These are phyloP conservation scores for Pittosporum tobira DNA, from an alignment of 129 eudicot species.

Conservation along the genomic window DNA sequence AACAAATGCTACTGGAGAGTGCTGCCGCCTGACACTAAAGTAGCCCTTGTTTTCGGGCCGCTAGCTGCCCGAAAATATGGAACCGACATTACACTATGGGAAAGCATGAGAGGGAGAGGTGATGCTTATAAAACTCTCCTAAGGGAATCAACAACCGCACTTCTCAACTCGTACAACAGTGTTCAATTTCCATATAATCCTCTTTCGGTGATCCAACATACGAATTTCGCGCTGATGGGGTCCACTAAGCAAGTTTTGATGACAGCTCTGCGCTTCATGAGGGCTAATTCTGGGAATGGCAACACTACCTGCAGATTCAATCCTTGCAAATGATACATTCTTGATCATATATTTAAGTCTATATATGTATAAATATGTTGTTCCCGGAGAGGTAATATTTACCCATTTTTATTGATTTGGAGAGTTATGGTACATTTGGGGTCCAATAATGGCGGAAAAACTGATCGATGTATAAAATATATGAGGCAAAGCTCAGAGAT, in stretches of 20 bases:
- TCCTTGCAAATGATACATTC: slow-evolving; percentile 42
- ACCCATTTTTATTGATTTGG: not conserved
- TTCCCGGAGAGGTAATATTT: not conserved
- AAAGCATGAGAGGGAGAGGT: slow-evolving; percentile 55
- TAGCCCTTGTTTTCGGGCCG: slow-evolving; percentile 58
- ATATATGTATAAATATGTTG: not conserved
- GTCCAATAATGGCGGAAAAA: not conserved
- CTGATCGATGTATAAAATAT: too few relatives aligned
- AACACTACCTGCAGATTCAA: slow-evolving; percentile 49
- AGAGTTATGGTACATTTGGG: not conserved
- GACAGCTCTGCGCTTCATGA: slow-evolving; percentile 65
- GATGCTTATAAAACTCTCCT: slow-evolving; percentile 77
- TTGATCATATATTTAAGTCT: not conserved
- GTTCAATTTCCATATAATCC: slow-evolving; percentile 60
- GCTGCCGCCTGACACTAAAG: slow-evolving; percentile 59
- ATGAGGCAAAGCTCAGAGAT: too few relatives aligned
- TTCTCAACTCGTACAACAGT: slow-evolving; percentile 73
- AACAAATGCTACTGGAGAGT: slow-evolving; percentile 74
- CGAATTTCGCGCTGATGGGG: slow-evolving; percentile 46
- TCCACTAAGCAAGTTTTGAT: slow-evolving; percentile 50
- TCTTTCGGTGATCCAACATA: slow-evolving; percentile 29
- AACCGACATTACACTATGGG: slow-evolving; percentile 44
- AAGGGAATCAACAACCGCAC: slow-evolving; percentile 78
- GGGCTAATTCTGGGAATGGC: slow-evolving; percentile 68
- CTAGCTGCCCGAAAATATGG: slow-evolving; percentile 61